Evolutionary conservation across 2,329 filamentous ascomycete species (phyloP), one percentile per base, ranked within the genome.

Genomic region (Aspergillus luchuensis): DNA sequence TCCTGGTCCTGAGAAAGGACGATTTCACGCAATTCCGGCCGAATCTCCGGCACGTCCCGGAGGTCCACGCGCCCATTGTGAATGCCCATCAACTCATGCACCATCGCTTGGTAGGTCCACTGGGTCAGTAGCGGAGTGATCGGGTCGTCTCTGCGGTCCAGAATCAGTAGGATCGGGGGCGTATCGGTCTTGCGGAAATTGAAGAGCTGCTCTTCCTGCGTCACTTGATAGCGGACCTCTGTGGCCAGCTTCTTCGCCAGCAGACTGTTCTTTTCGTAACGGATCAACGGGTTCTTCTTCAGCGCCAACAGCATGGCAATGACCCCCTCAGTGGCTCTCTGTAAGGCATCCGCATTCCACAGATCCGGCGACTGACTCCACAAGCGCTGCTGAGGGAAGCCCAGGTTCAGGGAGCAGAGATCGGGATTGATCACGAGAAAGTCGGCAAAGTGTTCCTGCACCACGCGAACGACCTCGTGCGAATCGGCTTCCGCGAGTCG

Each of bases 91-190:
- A 98, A 80, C 72, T 99, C 95, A 74, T 99, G 95, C 0, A 99
- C 95, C 93, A 99, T 99, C n/a, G 95, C 95, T 78, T 99, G 95
- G 72, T 99, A 99, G 25, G 95, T 99, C 95, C 95, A 99, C 74
- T 99, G 95, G 2, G 92, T 97, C 52, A 99, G 84, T 10, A 99
- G 81, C 0, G 95, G 95, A 3, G 95, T 99, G 54, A 98, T 90
- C 0, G 95, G 94, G 71, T 99, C 95, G 72, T 97, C 93, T 74
- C 95, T 87, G 45, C 95, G 87, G 77, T 99, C 95, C 30, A 99
- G 79, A 57, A 99, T 87, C 36, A 99, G 83, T 13, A 99, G 82
- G 68, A 99, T 93, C 0, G 96, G 95, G 8, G 94, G 91, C 0
- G 95, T 99, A 75, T 99, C 95, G 56, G 93, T 90, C 75, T 92